Conservation (phyloP, 2,329 filamentous ascomycete genomes). For the Sphaerulina vaccinii region DNA sequence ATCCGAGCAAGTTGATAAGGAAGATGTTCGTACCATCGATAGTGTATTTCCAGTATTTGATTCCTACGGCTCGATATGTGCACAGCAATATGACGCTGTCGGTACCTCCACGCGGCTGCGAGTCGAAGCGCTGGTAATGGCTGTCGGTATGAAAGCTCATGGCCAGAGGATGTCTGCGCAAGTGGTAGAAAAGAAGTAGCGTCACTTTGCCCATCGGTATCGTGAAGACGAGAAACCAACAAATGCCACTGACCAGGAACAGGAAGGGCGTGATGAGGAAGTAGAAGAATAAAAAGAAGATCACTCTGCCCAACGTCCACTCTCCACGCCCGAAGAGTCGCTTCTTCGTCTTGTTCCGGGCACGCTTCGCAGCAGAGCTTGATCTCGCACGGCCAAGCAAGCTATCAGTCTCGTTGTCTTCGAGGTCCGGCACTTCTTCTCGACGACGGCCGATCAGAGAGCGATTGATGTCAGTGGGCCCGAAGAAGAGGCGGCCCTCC, state of each 20-base stretch:
- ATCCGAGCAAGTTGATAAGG: conserved; percentile 90
- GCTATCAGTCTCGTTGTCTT: conserved; percentile 80
- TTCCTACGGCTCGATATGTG: conserved; percentile 91
- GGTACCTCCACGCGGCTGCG: conserved; percentile 56
- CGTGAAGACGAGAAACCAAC: conserved; percentile 95
- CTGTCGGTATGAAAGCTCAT: conserved; percentile 89
- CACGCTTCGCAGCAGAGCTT: conserved; percentile 29
- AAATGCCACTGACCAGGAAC: conserved; percentile 80
- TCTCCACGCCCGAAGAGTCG: conserved; percentile 90
- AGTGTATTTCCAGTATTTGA: conserved; percentile 99
- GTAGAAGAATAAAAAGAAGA: conserved; percentile 97
- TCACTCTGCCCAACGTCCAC: conserved; percentile 90
- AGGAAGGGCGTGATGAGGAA: conserved; percentile 83
- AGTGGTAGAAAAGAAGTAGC: conserved; percentile 82
- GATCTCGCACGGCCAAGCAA: conserved; percentile 63
- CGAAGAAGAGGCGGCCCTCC: conserved; percentile 93
- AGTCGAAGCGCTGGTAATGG: conserved; percentile 64
- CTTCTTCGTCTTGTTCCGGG: conserved; percentile 59
- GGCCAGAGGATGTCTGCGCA: conserved; percentile 87
- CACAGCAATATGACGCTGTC: conserved; percentile 76
- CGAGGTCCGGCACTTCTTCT: conserved; percentile 76
- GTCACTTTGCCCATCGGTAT: conserved; percentile 99
- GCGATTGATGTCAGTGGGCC: conserved; percentile 65
- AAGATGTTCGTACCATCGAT: conserved; percentile 98
- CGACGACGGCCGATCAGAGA: conserved; percentile 84